Evolutionary conservation across 2,329 filamentous ascomycete genomes (phyloP).

Genomic region (Didymella arachidicola): DNA sequence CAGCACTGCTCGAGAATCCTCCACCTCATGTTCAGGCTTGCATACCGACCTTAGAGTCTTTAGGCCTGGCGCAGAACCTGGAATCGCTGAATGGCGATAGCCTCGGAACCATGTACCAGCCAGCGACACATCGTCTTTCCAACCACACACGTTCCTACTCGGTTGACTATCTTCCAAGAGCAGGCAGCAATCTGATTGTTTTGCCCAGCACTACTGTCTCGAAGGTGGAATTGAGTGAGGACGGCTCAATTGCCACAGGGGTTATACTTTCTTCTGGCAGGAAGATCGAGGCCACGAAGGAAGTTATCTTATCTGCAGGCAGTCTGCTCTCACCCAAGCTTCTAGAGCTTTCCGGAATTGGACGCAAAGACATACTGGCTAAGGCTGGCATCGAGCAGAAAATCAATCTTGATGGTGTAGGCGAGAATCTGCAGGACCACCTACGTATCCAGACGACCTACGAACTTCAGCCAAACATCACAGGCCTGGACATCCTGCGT

Average conservation of each 20-base stretch:
- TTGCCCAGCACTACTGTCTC: conserved; percentile 46
- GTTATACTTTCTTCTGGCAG: conserved; percentile 37
- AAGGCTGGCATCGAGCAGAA: conserved; percentile 25
- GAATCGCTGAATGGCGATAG: conserved; percentile 59
- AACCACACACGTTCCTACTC: conserved; percentile 60
- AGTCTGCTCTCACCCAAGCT: conserved; percentile 30
- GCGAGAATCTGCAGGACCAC: conserved; percentile 43
- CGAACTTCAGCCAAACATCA: conserved; percentile 27
- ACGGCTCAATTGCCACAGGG: conserved; percentile 31
- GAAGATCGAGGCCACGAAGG: conserved; percentile 38
- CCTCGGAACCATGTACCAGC: conserved; percentile 59
- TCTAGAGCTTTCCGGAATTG: conserved; percentile 36
- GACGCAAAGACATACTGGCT: conserved; percentile 19
- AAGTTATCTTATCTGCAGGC: conserved; percentile 36
- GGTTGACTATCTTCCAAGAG: conserved; percentile 53
- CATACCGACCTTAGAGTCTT: conserved; percentile 56
- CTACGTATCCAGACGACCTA: conserved; percentile 34
- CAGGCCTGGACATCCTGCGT: conserved; percentile 28
- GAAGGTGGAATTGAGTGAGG: conserved; percentile 46
- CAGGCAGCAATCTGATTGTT: conserved; percentile 53
- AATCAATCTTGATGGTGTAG: conserved; percentile 30
- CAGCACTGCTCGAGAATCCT: conserved; percentile 52
- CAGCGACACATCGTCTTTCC: conserved; percentile 58
- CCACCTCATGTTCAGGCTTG: conserved; percentile 55
- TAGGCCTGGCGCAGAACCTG: conserved; percentile 52